phyloP scores from a whole-genome alignment of 2,329 filamentous ascomycete species.

The Cercospora canescens region DNA sequence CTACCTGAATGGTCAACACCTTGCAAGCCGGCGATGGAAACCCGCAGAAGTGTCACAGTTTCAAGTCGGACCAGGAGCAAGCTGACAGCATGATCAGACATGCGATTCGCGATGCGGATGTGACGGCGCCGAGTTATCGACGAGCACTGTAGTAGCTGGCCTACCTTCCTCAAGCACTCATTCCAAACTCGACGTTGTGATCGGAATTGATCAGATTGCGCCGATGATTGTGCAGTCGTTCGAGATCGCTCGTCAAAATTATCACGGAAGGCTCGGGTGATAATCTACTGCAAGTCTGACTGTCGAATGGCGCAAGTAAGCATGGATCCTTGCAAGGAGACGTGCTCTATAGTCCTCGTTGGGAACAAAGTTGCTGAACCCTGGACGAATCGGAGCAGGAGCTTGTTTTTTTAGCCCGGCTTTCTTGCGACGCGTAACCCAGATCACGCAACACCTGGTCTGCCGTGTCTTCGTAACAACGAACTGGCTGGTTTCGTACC shows the following conservation, averaged over 20 bases:
- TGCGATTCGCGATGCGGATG: too few relatives aligned
- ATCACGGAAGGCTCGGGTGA: not conserved
- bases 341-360: not conserved
- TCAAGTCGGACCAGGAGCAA: too few relatives aligned
- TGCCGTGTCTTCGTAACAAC: not conserved
- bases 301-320: not conserved
- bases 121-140: too few relatives aligned
- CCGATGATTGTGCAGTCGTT: not conserved
- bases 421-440: not conserved
- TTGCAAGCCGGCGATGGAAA: too few relatives aligned
- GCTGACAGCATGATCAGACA: too few relatives aligned
- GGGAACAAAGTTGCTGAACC: not conserved
- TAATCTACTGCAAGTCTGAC: not conserved
- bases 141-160: not conserved
- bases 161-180: not conserved
- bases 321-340: slow-evolving; percentile 7
- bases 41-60: too few relatives aligned
- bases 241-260: not conserved
- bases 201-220: not conserved
- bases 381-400: not conserved
- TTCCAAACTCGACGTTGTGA: too few relatives aligned
- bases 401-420: not conserved
- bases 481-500: not conserved
- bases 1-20: too few relatives aligned
- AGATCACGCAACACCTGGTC: not conserved